Evolutionary conservation across 345 rosid genomes (phyloP).

Genomic region (Eucalyptus albens): DNA sequence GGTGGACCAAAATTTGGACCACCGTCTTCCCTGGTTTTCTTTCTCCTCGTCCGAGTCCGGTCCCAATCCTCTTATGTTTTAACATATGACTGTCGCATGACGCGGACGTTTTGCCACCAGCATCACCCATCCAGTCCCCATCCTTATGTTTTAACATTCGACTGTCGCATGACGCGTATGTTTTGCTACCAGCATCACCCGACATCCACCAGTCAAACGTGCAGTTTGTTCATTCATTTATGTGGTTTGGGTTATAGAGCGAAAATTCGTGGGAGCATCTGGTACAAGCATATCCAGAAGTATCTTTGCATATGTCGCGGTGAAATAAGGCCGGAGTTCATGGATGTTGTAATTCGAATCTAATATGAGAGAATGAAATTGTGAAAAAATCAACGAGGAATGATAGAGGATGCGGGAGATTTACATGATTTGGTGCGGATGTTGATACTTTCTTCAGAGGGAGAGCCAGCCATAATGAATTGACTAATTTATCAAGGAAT

Average conservation of each 20-base stretch:
- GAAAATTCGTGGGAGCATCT: neutral
- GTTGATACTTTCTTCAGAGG: neutral
- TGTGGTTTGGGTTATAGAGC: neutral
- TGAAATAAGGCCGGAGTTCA: neutral
- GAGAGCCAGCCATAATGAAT: neutral
- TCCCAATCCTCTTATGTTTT: neutral
- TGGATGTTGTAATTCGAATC: neutral
- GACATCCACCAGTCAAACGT: neutral
- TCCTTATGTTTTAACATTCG: neutral
- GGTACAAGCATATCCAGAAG: neutral
- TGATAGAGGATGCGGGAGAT: neutral
- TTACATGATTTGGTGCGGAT: neutral
- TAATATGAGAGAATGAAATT: neutral
- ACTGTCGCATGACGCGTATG: neutral
- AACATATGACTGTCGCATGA: neutral
- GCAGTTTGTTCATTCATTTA: neutral
- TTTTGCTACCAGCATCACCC: neutral
- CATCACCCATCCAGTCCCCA: neutral
- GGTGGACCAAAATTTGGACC: neutral
- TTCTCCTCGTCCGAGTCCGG: neutral
- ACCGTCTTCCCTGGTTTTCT: neutral
- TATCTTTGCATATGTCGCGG: neutral
- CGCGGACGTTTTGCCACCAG: neutral
- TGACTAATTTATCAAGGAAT: fast-evolving
- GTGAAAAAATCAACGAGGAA: neutral